Evolutionary conservation across 2,329 filamentous ascomycete species (phyloP), one percentile per base, ranked within the genome.

Genomic region (Stemphylium lycopersici): DNA sequence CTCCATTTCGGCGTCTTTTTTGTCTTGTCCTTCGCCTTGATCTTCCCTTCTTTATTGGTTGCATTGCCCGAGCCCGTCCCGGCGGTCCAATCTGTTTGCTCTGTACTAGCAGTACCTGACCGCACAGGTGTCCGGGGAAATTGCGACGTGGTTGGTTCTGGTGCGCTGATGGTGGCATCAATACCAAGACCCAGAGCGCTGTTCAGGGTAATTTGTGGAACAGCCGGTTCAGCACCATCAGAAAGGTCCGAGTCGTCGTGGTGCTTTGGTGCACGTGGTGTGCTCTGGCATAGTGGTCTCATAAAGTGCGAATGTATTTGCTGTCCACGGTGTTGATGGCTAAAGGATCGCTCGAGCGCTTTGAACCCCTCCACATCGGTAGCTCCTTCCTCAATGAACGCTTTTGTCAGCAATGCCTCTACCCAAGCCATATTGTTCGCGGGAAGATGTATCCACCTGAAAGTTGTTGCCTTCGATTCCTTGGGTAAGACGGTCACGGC

Each of bases 331-430:
- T 87, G 85, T 56, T 87, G 83, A 59, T 87, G 84, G 38, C 81
- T 82, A 57, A 87, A 86, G 3, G 82, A 85, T 56, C 82, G 81
- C 61, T 86, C 84, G 2, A 88, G 67, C 0, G 84, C 83, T 62
- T 87, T 87, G 73, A 87, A 87, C 1, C 83, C 82, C 63, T 87
- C 83, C 1, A 87, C 81, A 65, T 88, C 85, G n/a, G 80, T 79
- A 13, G 82, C 80, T 0, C 84, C 84, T 33, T 84, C 82, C 67
- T 88, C 86, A 31, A 88, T 83, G 60, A 88, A 88, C 6, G 80
- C 80, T 59, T 88, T 88, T 1, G 84, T 84, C n/a, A 88, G 72
- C 1, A 88, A 74, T 0, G 84, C 81, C 69, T 88, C 85, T 4
- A 84, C 81, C 86, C 86, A 88, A 1, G 82, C 80, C 63, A 85